Conservation (phyloP, 768 basidiomycete genomes). For the Scleroderma citrinum region DNA sequence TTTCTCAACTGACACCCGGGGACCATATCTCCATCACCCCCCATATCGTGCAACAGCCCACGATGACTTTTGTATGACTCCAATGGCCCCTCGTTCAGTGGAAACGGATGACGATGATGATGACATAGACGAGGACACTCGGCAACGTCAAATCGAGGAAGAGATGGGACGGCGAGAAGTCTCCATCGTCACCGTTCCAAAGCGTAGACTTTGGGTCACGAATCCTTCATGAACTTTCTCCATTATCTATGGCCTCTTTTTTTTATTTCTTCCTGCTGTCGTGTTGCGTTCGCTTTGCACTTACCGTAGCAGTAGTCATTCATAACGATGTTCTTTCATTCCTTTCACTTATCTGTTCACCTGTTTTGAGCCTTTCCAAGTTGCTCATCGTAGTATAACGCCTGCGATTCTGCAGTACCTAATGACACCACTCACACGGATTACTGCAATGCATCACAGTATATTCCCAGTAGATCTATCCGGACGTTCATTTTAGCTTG, state of each 20-base stretch:
- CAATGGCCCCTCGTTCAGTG: slow-evolving; percentile 41
- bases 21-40: slow-evolving; percentile 69
- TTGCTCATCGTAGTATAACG: slow-evolving; percentile 21
- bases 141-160: slow-evolving; percentile 71
- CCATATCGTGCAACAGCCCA: slow-evolving; percentile 43
- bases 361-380: neutral
- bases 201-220: slow-evolving; percentile 65
- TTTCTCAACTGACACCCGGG: slow-evolving; percentile 39
- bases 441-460: slow-evolving; percentile 29
- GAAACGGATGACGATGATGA: slow-evolving; percentile 61
- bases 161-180: slow-evolving; percentile 81
- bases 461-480: slow-evolving; percentile 33
- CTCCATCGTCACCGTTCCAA: slow-evolving; percentile 73
- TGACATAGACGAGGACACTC: slow-evolving; percentile 67
- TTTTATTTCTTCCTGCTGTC: slow-evolving; percentile 10
- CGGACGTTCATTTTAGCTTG: slow-evolving; percentile 26
- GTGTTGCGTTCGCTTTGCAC: slow-evolving; percentile 9
- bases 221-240: slow-evolving; percentile 47
- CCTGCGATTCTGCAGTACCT: slow-evolving; percentile 13
- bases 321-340: neutral
- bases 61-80: slow-evolving; percentile 37
- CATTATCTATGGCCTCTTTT: neutral
- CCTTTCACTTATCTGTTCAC: neutral
- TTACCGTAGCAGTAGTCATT: slow-evolving; percentile 1
- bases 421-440: slow-evolving; percentile 25